Percentiles rank a stretch among this genome's conserved stretches.
Conservation (phyloP, 345 rosid genomes). For the Durio zibethinus region DNA sequence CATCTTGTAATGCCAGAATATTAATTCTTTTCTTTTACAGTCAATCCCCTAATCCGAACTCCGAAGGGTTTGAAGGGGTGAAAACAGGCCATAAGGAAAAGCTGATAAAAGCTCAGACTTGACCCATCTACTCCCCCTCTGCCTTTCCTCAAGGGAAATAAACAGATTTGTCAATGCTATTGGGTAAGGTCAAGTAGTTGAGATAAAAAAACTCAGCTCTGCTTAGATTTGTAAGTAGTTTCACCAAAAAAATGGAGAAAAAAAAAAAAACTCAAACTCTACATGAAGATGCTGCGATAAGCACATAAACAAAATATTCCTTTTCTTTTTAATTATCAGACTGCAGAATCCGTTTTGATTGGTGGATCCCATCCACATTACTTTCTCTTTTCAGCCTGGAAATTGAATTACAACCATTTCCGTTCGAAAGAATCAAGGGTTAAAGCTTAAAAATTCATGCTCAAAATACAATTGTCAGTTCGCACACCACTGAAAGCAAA, state of each 20-base stretch:
- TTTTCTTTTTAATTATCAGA: not conserved
- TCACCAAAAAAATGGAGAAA: not conserved
- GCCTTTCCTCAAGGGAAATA: not conserved
- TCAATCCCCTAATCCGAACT: too few relatives aligned
- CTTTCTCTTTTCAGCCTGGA: constrained; percentile 8
- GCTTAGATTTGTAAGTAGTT: not conserved
- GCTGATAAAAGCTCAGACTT: not conserved
- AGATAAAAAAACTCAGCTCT: not conserved
- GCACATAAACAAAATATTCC: constrained; percentile 5
- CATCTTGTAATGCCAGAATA: not conserved
- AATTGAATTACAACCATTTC: not conserved
- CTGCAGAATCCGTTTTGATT: not conserved
- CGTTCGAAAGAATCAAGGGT: not conserved
- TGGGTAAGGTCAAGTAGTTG: not conserved
- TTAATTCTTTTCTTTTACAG: not conserved
- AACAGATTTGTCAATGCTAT: not conserved
- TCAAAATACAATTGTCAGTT: not conserved
- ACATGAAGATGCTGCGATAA: not conserved
- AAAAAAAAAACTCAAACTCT: too few relatives aligned
- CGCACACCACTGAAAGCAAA: constrained; percentile 12
- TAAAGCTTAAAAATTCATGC: not conserved
- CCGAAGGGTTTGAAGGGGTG: not conserved
- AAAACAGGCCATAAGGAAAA: too few relatives aligned
- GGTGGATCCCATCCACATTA: not conserved
- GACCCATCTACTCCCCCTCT: not conserved